Conservation (phyloP, 495 filamentous ascomycete genomes). For the Penicillium diatomitis region DNA sequence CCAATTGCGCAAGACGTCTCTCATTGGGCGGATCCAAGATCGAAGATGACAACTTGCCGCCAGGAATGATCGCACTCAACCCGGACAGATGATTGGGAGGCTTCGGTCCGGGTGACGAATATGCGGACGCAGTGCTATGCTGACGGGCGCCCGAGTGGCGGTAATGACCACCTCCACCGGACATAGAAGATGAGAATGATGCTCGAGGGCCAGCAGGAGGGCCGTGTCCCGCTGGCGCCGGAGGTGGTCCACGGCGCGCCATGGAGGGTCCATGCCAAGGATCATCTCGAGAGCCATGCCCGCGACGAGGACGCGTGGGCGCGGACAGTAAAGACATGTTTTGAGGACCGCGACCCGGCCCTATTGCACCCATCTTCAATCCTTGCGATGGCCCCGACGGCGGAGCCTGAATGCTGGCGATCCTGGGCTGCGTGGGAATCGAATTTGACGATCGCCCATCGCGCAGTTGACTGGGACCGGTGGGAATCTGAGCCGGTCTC, state of each 20-base stretch:
- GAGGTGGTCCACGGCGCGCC: constrained; percentile 29
- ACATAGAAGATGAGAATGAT: constrained; percentile 19
- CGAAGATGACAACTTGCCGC: constrained; percentile 36
- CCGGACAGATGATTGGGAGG: constrained; percentile 44
- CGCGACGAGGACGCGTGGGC: constrained; percentile 51
- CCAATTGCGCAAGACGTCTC: constrained; percentile 43
- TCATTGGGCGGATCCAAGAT: constrained; percentile 30
- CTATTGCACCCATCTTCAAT: constrained; percentile 34
- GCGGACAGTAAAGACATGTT: constrained; percentile 46
- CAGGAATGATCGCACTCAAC: constrained; percentile 41
- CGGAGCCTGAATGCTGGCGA: constrained; percentile 28
- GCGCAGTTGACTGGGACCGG: constrained; percentile 4
- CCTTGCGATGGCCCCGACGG: constrained; percentile 41
- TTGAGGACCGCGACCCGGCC: constrained; percentile 36
- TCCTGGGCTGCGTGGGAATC: constrained; percentile 29
- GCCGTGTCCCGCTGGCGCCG: constrained; percentile 20
- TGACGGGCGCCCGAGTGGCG: constrained; percentile 37
- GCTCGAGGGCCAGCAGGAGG: constrained; percentile 38
- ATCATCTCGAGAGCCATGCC: constrained; percentile 27
- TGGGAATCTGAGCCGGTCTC: not conserved
- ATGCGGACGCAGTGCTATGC: constrained; percentile 37
- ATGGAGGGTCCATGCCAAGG: constrained; percentile 27
- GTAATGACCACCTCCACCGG: constrained; percentile 21
- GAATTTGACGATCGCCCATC: constrained; percentile 6
- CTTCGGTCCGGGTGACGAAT: constrained; percentile 43